phyloP scores from a whole-genome alignment of 1,284 basidiomycete genomes.

The Moniliella sp. region DNA sequence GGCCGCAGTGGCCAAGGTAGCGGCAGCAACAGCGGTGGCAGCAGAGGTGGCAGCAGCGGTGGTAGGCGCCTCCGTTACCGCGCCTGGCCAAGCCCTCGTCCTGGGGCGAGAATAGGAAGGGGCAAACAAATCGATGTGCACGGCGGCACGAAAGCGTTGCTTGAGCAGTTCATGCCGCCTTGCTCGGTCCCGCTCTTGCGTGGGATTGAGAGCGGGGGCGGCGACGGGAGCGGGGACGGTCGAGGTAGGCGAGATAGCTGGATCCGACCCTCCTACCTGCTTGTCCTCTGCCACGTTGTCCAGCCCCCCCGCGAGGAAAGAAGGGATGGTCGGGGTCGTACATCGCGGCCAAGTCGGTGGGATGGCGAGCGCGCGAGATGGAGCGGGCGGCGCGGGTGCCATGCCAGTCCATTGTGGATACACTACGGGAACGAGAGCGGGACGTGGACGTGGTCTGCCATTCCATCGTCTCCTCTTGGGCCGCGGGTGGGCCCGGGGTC shows the following conservation, averaged over 20 bases:
- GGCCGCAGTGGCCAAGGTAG: too few relatives aligned
- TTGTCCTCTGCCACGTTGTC: too few relatives aligned
- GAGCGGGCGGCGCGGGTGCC: conserved; percentile 75
- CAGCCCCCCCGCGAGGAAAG: conserved; percentile 11
- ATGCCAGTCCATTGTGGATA: conserved; percentile 71
- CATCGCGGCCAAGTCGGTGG: conserved; percentile 10
- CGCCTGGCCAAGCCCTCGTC: too few relatives aligned
- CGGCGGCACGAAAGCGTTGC: conserved; percentile 6
- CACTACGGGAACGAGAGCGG: conserved; percentile 36
- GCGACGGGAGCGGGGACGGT: conserved; percentile 12
- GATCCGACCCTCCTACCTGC: too few relatives aligned
- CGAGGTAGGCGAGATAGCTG: conserved; percentile 6
- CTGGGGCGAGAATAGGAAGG: too few relatives aligned
- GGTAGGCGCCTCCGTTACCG: too few relatives aligned
- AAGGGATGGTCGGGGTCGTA: conserved; percentile 7
- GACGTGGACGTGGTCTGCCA: conserved; percentile 32
- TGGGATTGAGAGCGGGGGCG: too few relatives aligned
- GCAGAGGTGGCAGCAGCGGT: too few relatives aligned
- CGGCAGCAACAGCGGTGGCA: too few relatives aligned
- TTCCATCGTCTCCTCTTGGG: conserved; percentile 36
- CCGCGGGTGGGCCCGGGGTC: too few relatives aligned
- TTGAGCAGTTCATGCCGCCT: neutral
- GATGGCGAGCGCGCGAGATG: conserved; percentile 47
- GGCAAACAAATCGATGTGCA: conserved; percentile 21
- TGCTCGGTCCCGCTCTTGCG: conserved; percentile 6